Percentiles rank a stretch among this genome's conserved stretches.
phyloP scores from a whole-genome alignment of 352 stramenopile species.

The Pythium oligandrum region DNA sequence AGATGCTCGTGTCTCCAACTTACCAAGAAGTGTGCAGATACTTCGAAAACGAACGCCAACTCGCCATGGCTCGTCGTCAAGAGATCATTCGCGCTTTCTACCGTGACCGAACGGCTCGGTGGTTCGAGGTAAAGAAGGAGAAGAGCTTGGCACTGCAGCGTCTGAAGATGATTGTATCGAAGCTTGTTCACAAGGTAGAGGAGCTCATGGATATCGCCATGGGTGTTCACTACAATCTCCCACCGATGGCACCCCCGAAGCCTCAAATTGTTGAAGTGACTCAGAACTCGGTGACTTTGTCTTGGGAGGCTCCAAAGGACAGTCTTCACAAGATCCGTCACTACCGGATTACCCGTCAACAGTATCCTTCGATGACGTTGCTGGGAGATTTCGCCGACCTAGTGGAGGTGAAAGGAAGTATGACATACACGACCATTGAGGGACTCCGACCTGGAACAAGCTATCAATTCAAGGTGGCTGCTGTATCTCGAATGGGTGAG shows the following conservation, averaged over 20 bases:
- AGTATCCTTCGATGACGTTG: conserved; percentile 77
- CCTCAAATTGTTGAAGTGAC: conserved; percentile 47
- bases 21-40: conserved; percentile 59
- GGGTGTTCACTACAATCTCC: conserved; percentile 78
- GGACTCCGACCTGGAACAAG: conserved; percentile 70
- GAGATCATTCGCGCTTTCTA: conserved; percentile 68
- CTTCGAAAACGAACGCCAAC: conserved; percentile 41
- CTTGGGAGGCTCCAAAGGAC: conserved; percentile 55
- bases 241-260: conserved; percentile 67
- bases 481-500: conserved; percentile 83
- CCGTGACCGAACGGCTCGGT: conserved; percentile 58
- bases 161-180: conserved; percentile 85
- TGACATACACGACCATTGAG: conserved; percentile 55
- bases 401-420: conserved; percentile 62
- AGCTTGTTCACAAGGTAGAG: conserved; percentile 85
- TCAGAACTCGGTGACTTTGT: conserved; percentile 73
- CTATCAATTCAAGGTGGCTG: conserved; percentile 86
- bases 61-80: conserved; percentile 39
- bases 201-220: conserved; percentile 88
- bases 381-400: conserved; percentile 80
- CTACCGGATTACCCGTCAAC: conserved; percentile 77
- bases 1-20: conserved; percentile 56
- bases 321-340: conserved; percentile 77
- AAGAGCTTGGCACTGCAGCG: conserved; percentile 79
- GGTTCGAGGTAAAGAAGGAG: conserved; percentile 78